Evolutionary conservation across 2,329 filamentous ascomycete species (phyloP), one percentile per base, ranked within the genome.

Genomic region (Calonectria pteridis): DNA sequence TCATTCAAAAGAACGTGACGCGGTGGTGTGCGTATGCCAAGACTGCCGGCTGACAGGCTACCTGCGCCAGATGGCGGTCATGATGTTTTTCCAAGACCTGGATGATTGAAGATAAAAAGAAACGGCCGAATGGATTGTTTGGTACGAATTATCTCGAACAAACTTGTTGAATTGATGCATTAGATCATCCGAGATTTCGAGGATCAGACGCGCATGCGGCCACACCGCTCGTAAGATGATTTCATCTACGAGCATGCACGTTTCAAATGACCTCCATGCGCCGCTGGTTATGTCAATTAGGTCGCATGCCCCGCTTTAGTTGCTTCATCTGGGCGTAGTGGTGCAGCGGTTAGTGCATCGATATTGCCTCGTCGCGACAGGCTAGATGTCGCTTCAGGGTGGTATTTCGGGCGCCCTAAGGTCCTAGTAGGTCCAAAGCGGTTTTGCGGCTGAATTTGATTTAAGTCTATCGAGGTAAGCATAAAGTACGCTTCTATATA

Each of bases 391-490:
- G 20, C 13, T n/a, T 4, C 6, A 14, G 31, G n/a, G 53, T 26
- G n/a, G 53, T 5, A 28, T 28, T 20, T 40, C 16, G n/a, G 13
- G 33, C 6, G 18, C 29, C 20, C 2, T 14, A 26, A 26, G 33
- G 33, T 20, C 26, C 18, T 14, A 40, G 18, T 40, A 5, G 23
- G 18, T 16, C 14, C 16, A 26, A 4, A 55, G 6, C 28, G n/a
- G 14, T 29, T 40, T 40, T 62, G 55, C 26, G 55, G 35, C 23
- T 9, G 26, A 10, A 18, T 11, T 14, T 13, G 2, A 10, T 40
- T 62, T 20, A 62, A 40, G 33, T 40, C 40, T 62, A 62, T 62
- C 55, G 14, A 40, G 35, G 33, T 62, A 62, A 62, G 55, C 55
- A 62, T 62, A 62, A 62, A 62, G 18, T 40, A 26, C 18, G 14